Evolutionary conservation across 306 rosid genomes (phyloP), one percentile per base, ranked within the genome.

Genomic region (Cicer arietinum): DNA sequence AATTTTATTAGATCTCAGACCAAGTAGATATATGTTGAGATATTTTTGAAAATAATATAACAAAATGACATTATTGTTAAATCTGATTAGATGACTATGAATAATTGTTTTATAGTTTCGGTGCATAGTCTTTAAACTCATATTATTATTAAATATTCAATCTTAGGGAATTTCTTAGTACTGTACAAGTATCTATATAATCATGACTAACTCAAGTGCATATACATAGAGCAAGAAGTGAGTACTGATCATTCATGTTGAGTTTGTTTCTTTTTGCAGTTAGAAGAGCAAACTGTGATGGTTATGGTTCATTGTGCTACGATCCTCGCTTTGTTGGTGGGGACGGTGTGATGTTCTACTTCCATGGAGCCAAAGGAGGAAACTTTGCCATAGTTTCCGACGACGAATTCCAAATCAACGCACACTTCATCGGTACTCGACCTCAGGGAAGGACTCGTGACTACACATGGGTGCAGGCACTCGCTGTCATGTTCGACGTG

Each of bases 251-350:
- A n/a, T 63, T 60, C 7, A 16, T 12, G 35, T 37, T 58, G 62
- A 46, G 64, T 43, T 40, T 66, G 54, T 47, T 61, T 84, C 11
- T 52, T 51, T 72, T 73, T 46, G 70, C 87, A 89, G 97, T 16
- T 60, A 89, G 92, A 47, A 89, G n/a, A 66, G 53, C 91, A 48
- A 91, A 88, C 59, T 91, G 97, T 73, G 73, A 89, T 46, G 97
- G 97, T 0, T 91, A 84, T 25, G 94, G 97, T 42, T 76, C 94
- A 17, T 86, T 91, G 60, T 91, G 95, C 54, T 91, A 91, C 39
- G 97, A 91, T 81, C 97, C 97, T 48, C 83, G 94, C 16, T 88
- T 91, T 17, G 89, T 91, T 37, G 97, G 94, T 7, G 97, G 94
- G 5, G 97, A 91, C 13, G 94, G 92, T 30, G 88, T 89, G 6